Conservation (phyloP, 2,329 filamentous ascomycete species). For the Apiospora aurea region DNA sequence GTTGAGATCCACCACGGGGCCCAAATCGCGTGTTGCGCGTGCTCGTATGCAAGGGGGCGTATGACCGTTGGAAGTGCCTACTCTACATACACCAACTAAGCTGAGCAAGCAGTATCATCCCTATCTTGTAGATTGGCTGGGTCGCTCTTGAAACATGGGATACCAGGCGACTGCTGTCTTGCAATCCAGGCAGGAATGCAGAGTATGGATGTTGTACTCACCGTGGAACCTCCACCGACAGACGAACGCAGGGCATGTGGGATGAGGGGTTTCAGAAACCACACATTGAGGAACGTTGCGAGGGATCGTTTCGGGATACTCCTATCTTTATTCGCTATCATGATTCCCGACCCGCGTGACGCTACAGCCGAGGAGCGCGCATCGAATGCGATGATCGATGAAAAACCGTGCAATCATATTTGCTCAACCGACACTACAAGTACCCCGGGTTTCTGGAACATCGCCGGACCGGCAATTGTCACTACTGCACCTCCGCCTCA, state of each 20-base stretch:
- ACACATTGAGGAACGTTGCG: too few species aligned
- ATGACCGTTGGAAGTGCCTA: background rate
- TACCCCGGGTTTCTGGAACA: too few species aligned
- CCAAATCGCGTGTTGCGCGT: background rate
- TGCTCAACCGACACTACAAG: too few species aligned
- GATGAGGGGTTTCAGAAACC: too few species aligned
- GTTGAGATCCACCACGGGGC: background rate
- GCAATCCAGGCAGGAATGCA: background rate
- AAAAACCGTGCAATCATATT: too few species aligned
- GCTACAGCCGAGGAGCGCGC: too few species aligned
- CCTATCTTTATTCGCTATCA: too few species aligned
- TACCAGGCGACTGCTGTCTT: background rate
- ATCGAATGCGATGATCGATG: too few species aligned
- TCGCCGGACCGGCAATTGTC: too few species aligned
- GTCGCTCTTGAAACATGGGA: background rate
- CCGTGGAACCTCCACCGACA: background rate
- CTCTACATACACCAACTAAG: background rate
- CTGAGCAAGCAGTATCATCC: background rate
- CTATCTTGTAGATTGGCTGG: background rate
- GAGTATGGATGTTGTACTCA: background rate
- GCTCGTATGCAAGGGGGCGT: background rate
- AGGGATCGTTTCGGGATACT: too few species aligned
- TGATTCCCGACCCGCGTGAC: too few species aligned
- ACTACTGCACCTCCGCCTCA: too few species aligned
- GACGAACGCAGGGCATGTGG: background rate